Percentiles rank a stretch among this genome's conserved stretches.
Conservation (phyloP, 495 filamentous ascomycete genomes). For the Endocarpon pusillum region DNA sequence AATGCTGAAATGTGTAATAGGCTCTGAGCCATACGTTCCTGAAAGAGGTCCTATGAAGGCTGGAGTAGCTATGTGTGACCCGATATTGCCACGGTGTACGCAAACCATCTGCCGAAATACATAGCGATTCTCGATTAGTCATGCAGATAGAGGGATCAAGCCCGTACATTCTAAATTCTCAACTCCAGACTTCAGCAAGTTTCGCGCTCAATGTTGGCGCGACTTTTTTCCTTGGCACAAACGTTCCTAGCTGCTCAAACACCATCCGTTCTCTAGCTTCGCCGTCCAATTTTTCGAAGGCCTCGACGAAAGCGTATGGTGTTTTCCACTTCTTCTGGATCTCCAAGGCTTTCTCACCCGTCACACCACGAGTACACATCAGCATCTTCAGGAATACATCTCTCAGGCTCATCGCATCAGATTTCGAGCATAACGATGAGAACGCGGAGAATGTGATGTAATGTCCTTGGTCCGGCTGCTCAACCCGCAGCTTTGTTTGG, state of each 20-base stretch:
- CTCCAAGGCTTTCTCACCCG: constrained; percentile 65
- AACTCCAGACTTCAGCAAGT: constrained; percentile 59
- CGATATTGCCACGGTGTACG: no score
- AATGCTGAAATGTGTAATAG: constrained; percentile 8
- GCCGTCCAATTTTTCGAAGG: constrained; percentile 36
- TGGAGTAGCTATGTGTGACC: no score
- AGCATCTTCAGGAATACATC: constrained; percentile 76
- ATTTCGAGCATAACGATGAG: constrained; percentile 54
- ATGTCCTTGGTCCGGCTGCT: constrained; percentile 32
- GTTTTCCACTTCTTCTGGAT: constrained; percentile 64
- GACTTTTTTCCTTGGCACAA: constrained; percentile 55
- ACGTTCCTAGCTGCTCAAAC: constrained; percentile 28
- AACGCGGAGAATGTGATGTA: constrained; percentile 60
- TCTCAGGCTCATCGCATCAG: constrained; percentile 50
- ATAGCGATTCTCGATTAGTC: neutral
- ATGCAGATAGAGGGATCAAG: neutral
- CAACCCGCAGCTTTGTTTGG: constrained; percentile 36
- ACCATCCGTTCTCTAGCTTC: constrained; percentile 36
- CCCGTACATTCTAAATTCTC: constrained; percentile 2
- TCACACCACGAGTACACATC: constrained; percentile 66
- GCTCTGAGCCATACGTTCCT: constrained; percentile 22
- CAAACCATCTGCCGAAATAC: neutral
- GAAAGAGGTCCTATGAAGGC: no score
- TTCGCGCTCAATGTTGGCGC: constrained; percentile 44
- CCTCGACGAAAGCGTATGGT: constrained; percentile 49